Percentiles rank a stretch among this genome's conserved stretches.
phyloP scores from a whole-genome alignment of 768 basidiomycete genomes.

The Amanita polypyramis region DNA sequence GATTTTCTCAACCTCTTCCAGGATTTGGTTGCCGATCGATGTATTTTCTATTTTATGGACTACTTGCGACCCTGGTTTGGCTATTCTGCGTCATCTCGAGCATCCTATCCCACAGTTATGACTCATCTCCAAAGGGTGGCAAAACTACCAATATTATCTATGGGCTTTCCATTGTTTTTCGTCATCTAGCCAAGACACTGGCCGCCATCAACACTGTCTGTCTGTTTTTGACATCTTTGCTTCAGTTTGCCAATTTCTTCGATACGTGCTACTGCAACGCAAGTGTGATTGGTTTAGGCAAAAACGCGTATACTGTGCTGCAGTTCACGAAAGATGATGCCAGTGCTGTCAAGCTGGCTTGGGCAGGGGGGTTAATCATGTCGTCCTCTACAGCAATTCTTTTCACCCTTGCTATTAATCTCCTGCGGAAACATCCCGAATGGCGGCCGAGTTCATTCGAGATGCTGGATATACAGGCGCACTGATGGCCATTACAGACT shows the following conservation, averaged over 20 bases:
- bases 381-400: slow-evolving; percentile 12
- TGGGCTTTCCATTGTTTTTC: slow-evolving; percentile 15
- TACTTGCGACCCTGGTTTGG: slow-evolving; percentile 23
- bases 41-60: slow-evolving; percentile 20
- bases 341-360: slow-evolving; percentile 17
- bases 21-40: slow-evolving; percentile 2
- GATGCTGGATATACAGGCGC: too few relatives aligned
- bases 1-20: neutral
- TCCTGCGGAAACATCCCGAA: slow-evolving; percentile 11
- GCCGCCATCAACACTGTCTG: slow-evolving; percentile 21
- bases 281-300: slow-evolving; percentile 19
- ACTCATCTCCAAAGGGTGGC: neutral
- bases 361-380: slow-evolving; percentile 22
- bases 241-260: slow-evolving; percentile 24
- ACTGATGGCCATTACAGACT: too few relatives aligned
- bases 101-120: slow-evolving; percentile 14
- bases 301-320: slow-evolving; percentile 21
- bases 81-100: slow-evolving; percentile 19
- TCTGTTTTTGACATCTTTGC: slow-evolving; percentile 19
- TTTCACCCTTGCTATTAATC: slow-evolving; percentile 1
- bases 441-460: neutral
- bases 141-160: slow-evolving; percentile 9
- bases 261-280: slow-evolving; percentile 27
- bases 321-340: slow-evolving; percentile 13
- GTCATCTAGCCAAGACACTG: slow-evolving; percentile 20